Conservation (phyloP, 2,329 filamentous ascomycete species). For the Apiospora arundinis region DNA sequence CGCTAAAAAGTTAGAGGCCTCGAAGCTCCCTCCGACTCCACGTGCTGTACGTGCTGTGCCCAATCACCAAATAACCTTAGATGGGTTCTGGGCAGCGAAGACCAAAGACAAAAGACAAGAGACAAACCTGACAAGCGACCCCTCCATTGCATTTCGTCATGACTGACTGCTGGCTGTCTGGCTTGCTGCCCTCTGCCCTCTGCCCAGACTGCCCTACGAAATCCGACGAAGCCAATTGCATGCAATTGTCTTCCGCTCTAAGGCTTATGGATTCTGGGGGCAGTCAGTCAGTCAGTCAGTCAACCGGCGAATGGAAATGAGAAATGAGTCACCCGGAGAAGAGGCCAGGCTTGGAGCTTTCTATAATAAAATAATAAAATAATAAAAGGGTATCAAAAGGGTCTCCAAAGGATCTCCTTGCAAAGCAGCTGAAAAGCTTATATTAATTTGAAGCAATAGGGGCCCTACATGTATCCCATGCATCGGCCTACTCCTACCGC, state of each 20-base stretch:
- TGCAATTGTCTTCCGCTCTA: not conserved
- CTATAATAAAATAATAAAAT: too few relatives aligned
- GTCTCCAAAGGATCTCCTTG: not conserved
- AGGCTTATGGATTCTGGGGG: not conserved
- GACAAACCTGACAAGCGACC: not conserved
- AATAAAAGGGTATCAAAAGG: too few relatives aligned
- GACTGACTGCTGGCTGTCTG: not conserved
- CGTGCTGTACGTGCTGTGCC: too few relatives aligned
- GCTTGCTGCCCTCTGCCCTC: not conserved
- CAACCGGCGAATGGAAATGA: not conserved
- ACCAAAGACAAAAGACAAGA: not conserved
- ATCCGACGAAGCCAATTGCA: not conserved
- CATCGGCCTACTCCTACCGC: not conserved
- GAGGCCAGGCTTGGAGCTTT: not conserved
- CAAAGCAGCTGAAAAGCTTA: not conserved
- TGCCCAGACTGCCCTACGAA: too few relatives aligned
- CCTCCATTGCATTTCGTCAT: constrained; percentile 1
- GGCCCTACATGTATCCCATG: not conserved
- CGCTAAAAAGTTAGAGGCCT: not conserved
- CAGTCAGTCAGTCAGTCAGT: too few relatives aligned
- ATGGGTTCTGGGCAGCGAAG: not conserved
- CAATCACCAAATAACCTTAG: not conserved
- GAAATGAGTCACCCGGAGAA: not conserved
- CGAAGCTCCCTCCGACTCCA: not conserved
- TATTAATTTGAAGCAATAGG: constrained; percentile 6